Base-by-base conservation (phyloP, 2,329 filamentous ascomycete genomes). In the Akanthomyces dipterigenus region DNA sequence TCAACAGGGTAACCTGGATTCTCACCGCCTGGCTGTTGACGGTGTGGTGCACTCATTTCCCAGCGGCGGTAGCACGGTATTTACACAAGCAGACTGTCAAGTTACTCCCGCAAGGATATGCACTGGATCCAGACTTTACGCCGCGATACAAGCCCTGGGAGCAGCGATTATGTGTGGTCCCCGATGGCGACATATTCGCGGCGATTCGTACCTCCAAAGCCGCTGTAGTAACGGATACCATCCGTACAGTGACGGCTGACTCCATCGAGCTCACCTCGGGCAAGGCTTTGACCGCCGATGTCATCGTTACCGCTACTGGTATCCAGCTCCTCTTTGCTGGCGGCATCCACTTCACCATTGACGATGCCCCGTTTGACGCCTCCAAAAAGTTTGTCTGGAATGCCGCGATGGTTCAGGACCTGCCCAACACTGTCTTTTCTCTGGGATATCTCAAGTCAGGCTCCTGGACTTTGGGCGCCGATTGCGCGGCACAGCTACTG, bases 91-190 rank as follows among this genome's bases (percentile, higher is more conserved):
- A 68, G 3, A 70, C 69, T 31, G 80, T 83, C 49, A 66, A 69
- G n/a, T 73, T 78, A 43, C 77, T 91, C 0, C 86, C 88, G 0
- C 69, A 71, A 7, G 72, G 76, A 14, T 72, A 86, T 34, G 79
- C 84, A 2, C 71, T 81, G 48, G 80, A 88, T 61, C 79, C 83
- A 1, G 83, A 90, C 70, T 90, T 90, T 72, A 82, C 80, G 6
- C 87, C 87, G 0, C 71, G 71, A 2, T 89, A 90, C 67, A 80
- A 82, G 40, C 87, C 87, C 0, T 88, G 89, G 80, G 82, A 91
- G 59, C 90, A 96, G 71, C 83, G 91, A 0, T 76, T 95, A 6
- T 95, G 91, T 67, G 76, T 91, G 62, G 86, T 73, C 16, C 80
- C 79, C 0, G 77, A 82, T 53, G 81, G 78, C 12, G 83, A 86